Base-by-base conservation (phyloP, 768 basidiomycete genomes). In the Gyrodon lividus region DNA sequence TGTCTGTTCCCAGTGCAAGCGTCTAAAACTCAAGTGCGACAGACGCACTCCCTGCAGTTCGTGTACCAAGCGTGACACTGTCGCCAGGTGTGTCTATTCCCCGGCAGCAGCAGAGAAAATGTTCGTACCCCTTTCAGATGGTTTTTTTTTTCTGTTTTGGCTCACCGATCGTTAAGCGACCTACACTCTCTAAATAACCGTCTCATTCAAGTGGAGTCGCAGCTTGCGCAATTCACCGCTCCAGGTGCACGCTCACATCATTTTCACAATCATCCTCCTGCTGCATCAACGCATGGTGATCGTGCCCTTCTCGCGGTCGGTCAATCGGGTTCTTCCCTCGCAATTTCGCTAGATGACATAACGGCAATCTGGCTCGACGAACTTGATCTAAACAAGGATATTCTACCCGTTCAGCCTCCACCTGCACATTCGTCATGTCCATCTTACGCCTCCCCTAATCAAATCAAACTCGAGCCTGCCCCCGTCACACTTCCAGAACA, bases 21-120 rank as follows among this genome's bases (percentile, higher is more conserved):
- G 90, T 4, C 77, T 92, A 47, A 93, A 93, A 60, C 77, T 92
- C 47, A 90, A 86, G 72, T 93, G 90, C 63, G 90, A 92, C 70
- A 74, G 90, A 34, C 79, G 84, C 19, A 81, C 77, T 3, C 90
- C 90, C 0, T 92, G 90, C 57, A 81, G 82, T 0, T 84, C 83
- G 23, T 92, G 91, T 59, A 77, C 82, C 16, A 92, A 92, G 64
- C 84, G 89, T 54, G 86, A 89, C 62, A 89, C 87, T 0, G 78
- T 86, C 10, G 71, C 74, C 4, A 75, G 86, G 58, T 91, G 89
- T 59, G 75, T 86, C 5, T 91, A 91, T 65, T 88, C 89, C 0
- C 82, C 87, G 20, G 89, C 87, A 14, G 90, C 90, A 0, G 84
- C 87, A 16, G 90, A 92, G 72, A 92, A 92, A 79, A 84, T 92